Conservation (phyloP, 805 yeast species). For the Kodamaea leandrae region DNA sequence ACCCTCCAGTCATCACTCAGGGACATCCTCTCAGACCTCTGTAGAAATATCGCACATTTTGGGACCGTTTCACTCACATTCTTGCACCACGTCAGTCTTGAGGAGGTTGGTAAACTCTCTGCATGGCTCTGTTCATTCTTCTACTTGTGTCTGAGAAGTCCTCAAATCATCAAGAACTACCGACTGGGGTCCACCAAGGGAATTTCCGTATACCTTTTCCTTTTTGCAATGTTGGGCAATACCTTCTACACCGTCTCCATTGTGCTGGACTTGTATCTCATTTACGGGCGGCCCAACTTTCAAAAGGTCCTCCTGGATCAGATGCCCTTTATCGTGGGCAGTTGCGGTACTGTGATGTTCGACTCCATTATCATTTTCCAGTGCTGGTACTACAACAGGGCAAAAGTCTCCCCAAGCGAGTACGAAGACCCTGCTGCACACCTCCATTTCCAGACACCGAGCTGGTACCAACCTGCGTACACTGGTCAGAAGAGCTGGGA, state of each 20-base stretch:
- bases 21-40: not conserved
- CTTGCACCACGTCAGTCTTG: slow-evolving; percentile 3
- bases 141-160: slow-evolving; percentile 32
- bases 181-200: slow-evolving; percentile 32
- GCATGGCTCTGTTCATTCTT: slow-evolving; percentile 36
- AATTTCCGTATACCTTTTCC: slow-evolving; percentile 31
- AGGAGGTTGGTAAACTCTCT: slow-evolving; percentile 24
- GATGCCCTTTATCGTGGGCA: slow-evolving; percentile 79
- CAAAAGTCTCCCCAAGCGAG: not conserved
- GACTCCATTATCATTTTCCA: slow-evolving; percentile 35
- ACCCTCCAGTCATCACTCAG: no score
- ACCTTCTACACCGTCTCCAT: slow-evolving; percentile 34
- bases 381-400: slow-evolving; percentile 22
- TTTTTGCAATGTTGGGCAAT: slow-evolving; percentile 38
- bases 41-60: not conserved
- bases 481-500: slow-evolving; percentile 2
- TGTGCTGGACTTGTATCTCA: slow-evolving; percentile 27
- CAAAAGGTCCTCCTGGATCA: slow-evolving; percentile 45
- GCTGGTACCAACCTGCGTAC: slow-evolving; percentile 29
- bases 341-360: slow-evolving; percentile 37
- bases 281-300: slow-evolving; percentile 10
- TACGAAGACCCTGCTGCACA: not conserved
- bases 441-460: slow-evolving; percentile 34
- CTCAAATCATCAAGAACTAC: slow-evolving; percentile 36
- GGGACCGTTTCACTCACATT: not conserved